phyloP scores from a whole-genome alignment of 768 basidiomycete genomes.

The Boletellus emodensis region DNA sequence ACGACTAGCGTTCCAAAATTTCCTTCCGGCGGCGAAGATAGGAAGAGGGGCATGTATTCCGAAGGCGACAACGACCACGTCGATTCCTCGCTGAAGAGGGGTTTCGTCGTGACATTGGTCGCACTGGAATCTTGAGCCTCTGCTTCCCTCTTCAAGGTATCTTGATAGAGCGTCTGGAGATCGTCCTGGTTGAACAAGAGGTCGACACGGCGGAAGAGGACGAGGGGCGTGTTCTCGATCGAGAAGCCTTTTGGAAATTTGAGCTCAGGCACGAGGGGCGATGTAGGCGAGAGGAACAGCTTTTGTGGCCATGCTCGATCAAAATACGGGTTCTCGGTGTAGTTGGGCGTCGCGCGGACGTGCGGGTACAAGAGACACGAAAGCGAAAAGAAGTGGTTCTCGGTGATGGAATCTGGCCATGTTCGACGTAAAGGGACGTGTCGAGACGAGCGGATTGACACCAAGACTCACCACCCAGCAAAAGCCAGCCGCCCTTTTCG shows the following conservation, averaged over 20 bases:
- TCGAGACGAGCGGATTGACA: background rate
- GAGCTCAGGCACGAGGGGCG: constrained; percentile 34
- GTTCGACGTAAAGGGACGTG: background rate
- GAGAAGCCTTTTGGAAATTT: constrained; percentile 50
- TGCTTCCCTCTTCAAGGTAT: constrained; percentile 16
- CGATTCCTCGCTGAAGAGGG: constrained; percentile 53
- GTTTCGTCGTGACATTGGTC: constrained; percentile 24
- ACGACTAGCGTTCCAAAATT: constrained; percentile 61
- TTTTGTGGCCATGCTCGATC: constrained; percentile 66
- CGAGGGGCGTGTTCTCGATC: constrained; percentile 54
- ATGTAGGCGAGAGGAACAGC: constrained; percentile 55
- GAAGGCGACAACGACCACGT: constrained; percentile 51
- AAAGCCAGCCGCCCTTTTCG: constrained; percentile 66
- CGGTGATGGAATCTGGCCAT: constrained; percentile 57
- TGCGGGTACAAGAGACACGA: constrained; percentile 66
- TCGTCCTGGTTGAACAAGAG: constrained; percentile 49
- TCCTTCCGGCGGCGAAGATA: constrained; percentile 39
- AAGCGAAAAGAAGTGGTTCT: constrained; percentile 71
- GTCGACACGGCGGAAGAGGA: constrained; percentile 63
- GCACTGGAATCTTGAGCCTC: constrained; percentile 10
- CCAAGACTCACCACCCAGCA: constrained; percentile 51
- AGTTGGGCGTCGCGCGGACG: constrained; percentile 62
- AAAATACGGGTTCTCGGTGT: constrained; percentile 48
- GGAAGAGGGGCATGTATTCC: constrained; percentile 52
- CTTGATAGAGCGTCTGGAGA: constrained; percentile 42